Percentiles rank a stretch among this genome's conserved stretches.
Evolutionary conservation across 768 basidiomycete genomes (phyloP).

Genomic region (Lactifluus subvellereus): DNA sequence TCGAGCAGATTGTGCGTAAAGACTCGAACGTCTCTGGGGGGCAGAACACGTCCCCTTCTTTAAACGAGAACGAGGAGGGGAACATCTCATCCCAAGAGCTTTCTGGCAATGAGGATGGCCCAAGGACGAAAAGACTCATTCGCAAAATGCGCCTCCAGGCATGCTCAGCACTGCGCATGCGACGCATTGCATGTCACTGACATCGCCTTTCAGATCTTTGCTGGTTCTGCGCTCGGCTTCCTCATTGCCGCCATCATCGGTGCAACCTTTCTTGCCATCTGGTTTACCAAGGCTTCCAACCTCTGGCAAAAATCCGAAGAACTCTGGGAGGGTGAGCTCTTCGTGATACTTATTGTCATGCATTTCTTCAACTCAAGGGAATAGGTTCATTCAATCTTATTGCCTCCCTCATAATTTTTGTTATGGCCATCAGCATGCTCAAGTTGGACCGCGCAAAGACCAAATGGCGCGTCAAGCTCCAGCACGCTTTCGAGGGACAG

Average conservation of each 20-base stretch:
- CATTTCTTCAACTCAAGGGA: background rate
- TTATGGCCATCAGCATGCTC: conserved; percentile 93
- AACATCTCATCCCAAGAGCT: conserved; percentile 5
- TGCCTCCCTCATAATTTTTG: conserved; percentile 76
- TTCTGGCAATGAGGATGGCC: conserved; percentile 19
- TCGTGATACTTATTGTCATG: background rate
- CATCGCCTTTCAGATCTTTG: conserved; percentile 53
- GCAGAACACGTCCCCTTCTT: background rate
- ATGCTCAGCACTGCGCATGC: background rate
- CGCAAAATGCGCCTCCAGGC: conserved; percentile 69
- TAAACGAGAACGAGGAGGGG: background rate
- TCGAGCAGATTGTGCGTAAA: conserved; percentile 69
- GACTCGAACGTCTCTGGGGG: background rate
- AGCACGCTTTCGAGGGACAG: conserved; percentile 62
- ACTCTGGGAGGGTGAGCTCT: conserved; percentile 80
- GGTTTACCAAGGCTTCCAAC: conserved; percentile 86
- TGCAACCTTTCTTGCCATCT: conserved; percentile 88
- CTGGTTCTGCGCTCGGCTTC: conserved; percentile 72
- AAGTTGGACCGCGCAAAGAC: conserved; percentile 90
- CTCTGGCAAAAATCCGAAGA: conserved; percentile 82
- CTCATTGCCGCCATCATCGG: conserved; percentile 77
- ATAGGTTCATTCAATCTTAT: conserved; percentile 65
- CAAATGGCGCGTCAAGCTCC: conserved; percentile 92
- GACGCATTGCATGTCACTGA: background rate
- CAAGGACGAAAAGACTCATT: conserved; percentile 40